These are phyloP conservation scores for Candida qinlingensis DNA, from an alignment of 805 yeast species.

Conservation along the genomic window DNA sequence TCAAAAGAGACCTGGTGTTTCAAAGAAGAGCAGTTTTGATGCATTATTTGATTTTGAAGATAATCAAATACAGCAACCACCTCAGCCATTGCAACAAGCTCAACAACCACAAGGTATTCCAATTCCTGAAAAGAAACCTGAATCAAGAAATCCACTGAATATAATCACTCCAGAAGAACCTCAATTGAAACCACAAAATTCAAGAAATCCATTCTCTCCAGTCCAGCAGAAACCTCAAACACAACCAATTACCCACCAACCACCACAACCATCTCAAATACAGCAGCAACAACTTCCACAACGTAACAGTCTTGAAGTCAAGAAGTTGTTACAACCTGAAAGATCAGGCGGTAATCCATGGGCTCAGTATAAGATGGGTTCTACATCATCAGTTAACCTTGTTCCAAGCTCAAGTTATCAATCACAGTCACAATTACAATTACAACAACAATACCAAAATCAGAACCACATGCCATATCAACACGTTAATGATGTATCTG, in stretches of 20 bases:
- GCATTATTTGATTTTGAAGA: conserved; percentile 10
- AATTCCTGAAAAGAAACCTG: neutral
- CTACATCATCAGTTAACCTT: neutral
- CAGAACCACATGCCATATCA: neutral
- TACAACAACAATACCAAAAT: conserved; percentile 1
- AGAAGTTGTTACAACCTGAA: conserved; percentile 11
- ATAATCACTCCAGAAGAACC: neutral
- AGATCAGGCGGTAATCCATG: conserved; percentile 21
- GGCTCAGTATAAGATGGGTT: conserved; percentile 8
- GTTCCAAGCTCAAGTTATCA: neutral
- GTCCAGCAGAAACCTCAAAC: neutral
- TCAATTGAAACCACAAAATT: conserved; percentile 1
- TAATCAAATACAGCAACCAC: neutral
- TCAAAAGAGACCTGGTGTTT: neutral
- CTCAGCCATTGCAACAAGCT: neutral
- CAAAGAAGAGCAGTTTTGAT: conserved; percentile 16
- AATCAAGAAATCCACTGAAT: neutral
- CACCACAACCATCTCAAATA: neutral
- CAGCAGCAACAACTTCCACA: neutral
- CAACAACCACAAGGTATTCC: neutral
- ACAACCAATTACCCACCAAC: neutral
- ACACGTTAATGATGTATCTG: neutral
- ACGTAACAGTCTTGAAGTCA: conserved; percentile 2
- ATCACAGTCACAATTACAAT: neutral
- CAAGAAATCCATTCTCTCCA: conserved; percentile 21